A percentile compares a stretch with the other conserved stretches of the same genome.
These are phyloP conservation scores for Panellus pusillus DNA, from an alignment of 768 basidiomycete genomes.

Conservation along the genomic window DNA sequence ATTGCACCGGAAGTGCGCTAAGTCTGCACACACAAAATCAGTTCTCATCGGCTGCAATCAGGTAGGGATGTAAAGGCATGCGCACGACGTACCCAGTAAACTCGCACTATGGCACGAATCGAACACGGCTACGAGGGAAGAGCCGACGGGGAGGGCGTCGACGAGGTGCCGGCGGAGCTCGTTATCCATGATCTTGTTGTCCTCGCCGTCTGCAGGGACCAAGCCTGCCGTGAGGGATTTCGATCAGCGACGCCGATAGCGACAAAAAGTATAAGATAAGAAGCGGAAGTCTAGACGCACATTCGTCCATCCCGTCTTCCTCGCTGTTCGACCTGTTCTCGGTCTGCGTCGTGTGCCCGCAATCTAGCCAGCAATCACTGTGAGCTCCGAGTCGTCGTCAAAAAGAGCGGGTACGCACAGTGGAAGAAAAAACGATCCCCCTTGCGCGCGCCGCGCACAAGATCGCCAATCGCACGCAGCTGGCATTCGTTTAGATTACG, in stretches of 20 bases:
- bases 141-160: conserved; percentile 36
- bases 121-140: conserved; percentile 38
- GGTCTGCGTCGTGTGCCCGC: conserved; percentile 43
- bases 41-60: neutral
- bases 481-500: conserved; percentile 19
- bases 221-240: conserved; percentile 32
- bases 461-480: conserved; percentile 41
- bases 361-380: conserved; percentile 29
- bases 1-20: conserved; percentile 45
- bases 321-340: conserved; percentile 36
- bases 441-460: conserved; percentile 43
- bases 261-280: neutral
- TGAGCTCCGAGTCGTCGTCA: neutral
- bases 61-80: neutral
- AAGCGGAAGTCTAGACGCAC: no score
- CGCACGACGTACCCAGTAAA: conserved; percentile 32
- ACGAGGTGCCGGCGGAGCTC: conserved; percentile 37
- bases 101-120: conserved; percentile 44
- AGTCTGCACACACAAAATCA: conserved; percentile 28
- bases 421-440: conserved; percentile 60
- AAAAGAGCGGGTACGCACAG: conserved; percentile 35
- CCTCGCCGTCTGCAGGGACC: conserved; percentile 37
- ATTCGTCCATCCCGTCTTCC: conserved; percentile 43
- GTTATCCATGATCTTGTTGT: conserved; percentile 36
- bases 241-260: neutral